phyloP scores from a whole-genome alignment of 495 filamentous ascomycete genomes.

The Penicillium cosmopolitanum region DNA sequence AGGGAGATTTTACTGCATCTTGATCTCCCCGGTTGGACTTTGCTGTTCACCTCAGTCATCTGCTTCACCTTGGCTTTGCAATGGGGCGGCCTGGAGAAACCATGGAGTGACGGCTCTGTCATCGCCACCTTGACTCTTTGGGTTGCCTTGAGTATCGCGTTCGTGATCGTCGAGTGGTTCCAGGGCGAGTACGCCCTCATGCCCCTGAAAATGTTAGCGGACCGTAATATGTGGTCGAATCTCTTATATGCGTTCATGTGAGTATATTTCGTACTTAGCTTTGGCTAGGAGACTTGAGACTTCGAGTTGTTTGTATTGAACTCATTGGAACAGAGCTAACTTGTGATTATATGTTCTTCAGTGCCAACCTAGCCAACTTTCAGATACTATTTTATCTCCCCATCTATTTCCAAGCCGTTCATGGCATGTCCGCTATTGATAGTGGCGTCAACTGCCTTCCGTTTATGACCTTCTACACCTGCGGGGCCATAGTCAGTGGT shows the following conservation, averaged over 20 bases:
- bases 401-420: constrained; percentile 64
- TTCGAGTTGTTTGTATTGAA: no score
- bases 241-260: not conserved
- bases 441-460: constrained; percentile 59
- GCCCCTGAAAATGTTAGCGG: constrained; percentile 40
- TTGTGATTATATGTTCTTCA: constrained; percentile 35
- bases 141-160: constrained; percentile 28
- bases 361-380: constrained; percentile 40
- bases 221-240: constrained; percentile 30
- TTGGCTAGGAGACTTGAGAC: not conserved
- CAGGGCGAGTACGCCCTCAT: constrained; percentile 38
- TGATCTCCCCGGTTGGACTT: constrained; percentile 51
- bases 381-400: constrained; percentile 63
- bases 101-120: constrained; percentile 52
- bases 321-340: no score
- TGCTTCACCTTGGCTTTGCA: constrained; percentile 66
- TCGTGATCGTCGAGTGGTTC: constrained; percentile 36
- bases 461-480: constrained; percentile 18
- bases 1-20: constrained; percentile 38
- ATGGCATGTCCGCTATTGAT: constrained; percentile 44
- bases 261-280: not conserved
- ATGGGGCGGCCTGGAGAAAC: constrained; percentile 60
- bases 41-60: constrained; percentile 58
- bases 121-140: constrained; percentile 52
- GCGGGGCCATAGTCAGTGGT: not conserved